Conservation (phyloP, 2,329 filamentous ascomycete genomes). For the Chaetothyriales sp. region DNA sequence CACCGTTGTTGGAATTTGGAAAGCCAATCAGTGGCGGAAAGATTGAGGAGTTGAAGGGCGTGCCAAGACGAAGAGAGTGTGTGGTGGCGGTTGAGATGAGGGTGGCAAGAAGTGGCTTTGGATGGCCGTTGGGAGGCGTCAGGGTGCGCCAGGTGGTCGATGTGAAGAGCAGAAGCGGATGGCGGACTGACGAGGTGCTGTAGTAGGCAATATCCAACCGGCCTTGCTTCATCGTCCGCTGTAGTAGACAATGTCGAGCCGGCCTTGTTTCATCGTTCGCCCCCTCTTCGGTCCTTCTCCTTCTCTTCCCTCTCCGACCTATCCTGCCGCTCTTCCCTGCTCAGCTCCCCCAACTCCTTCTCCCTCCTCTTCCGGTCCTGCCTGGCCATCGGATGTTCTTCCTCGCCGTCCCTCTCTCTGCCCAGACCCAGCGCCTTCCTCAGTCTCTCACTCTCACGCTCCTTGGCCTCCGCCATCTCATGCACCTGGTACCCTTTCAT, state of each 20-base stretch:
- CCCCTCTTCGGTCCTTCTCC: not conserved
- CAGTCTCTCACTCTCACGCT: conserved; percentile 82
- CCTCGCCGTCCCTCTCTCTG: conserved; percentile 41
- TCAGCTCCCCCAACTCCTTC: conserved; percentile 17
- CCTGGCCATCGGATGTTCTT: conserved; percentile 31
- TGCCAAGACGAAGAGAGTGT: conserved; percentile 51
- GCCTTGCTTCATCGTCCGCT: not conserved
- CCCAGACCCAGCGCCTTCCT: conserved; percentile 76
- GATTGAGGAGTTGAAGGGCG: conserved; percentile 39
- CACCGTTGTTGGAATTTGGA: conserved; percentile 67
- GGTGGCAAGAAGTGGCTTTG: conserved; percentile 53
- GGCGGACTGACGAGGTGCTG: conserved; percentile 17
- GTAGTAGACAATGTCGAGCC: too few species aligned
- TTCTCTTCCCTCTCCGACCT: not conserved
- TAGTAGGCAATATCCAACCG: not conserved
- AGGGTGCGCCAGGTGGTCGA: conserved; percentile 72
- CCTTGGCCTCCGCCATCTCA: conserved; percentile 90
- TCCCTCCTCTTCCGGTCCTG: conserved; percentile 30
- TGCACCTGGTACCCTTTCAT: conserved; percentile 92
- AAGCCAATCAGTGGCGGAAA: conserved; percentile 89
- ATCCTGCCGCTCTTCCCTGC: not conserved
- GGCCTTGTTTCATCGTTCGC: not conserved
- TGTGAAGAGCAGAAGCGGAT: conserved; percentile 50
- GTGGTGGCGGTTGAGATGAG: conserved; percentile 70
- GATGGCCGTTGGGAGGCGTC: conserved; percentile 75